Base-by-base conservation (phyloP, 495 filamentous ascomycete species). In the Penicillium dipodomyicola region DNA sequence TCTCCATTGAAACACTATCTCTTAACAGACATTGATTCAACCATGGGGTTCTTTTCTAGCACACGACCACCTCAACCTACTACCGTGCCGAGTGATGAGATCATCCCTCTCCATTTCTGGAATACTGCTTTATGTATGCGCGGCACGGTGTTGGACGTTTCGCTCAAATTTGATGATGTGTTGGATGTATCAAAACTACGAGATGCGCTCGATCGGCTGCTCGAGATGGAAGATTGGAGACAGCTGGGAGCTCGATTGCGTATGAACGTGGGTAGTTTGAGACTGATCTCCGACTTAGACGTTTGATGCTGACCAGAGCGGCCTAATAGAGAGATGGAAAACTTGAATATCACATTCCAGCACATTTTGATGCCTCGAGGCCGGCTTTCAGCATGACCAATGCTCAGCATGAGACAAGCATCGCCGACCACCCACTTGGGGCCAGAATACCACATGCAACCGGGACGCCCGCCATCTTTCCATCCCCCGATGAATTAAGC, bases 241-340 rank as follows among this genome's bases (percentile, higher is more conserved):
- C 30, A 49, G 10, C 47, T 49, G 12, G 47, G 47, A 1, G 47
- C 47, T 49, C 47, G 47, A 25, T 20, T 49, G 14, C 47, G 47
- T 1, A 14, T 37, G 47, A 49, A 49, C 33, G 47, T 49, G 15
- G 20, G 47, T 37, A 4, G 22, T 27, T 29, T 27, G 19, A 49
- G 12, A 10, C 14, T 10, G 33, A 14, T 22, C 2, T 20, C 25
- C 6, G n/a, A 5, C 11, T 22, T 9, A 6, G 1, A 9, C 1
- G 0, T 4, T 20, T 19, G 3, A 35, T 49, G 8, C 17, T 25
- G 9, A 49, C 19, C 12, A n/a, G 5, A 7, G 4, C 2, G 3
- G 15, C 37, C 17, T 22, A 4, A 22, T 6, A 49, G 47, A 15
- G 8, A 14, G 7, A 49, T n/a, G 27, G 27, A 7, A 22, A n/a